Evolutionary conservation across 768 basidiomycete genomes (phyloP), one percentile per base, ranked within the genome.

Genomic region (Macrolepiota dolichaula): DNA sequence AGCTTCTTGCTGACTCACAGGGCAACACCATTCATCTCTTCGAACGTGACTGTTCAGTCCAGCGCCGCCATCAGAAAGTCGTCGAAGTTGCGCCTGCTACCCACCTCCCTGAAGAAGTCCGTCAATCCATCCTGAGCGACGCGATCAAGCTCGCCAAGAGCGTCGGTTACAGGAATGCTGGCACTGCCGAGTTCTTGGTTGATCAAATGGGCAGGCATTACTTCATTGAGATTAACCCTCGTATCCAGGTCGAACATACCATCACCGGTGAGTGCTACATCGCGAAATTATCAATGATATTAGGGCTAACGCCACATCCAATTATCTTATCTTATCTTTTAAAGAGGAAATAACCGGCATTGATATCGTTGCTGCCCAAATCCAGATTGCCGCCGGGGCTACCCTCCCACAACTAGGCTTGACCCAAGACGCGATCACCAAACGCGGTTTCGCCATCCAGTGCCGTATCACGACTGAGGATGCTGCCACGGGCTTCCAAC

Each of bases 191-290:
- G 77, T 99, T 98, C 81, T 81, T 99, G 74, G 95, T 98, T 64
- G 97, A 98, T 75, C 92, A 95, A 72, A 86, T 91, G 81, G 94
- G 93, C 68, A 84, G 95, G 67, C 94, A 97, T 76, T 98, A 98
- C 77, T 98, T 99, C 79, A 98, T 99, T 70, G 97, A 99, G 77
- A 98, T 99, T 68, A 98, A 98, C 76, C 95, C 97, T 32, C 94
- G 97, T 78, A 98, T 99, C 69, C 97, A 99, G 75, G 97, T 99
- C 76, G 97, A 98, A 72, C 97, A 98, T 76, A 98, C 97, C 59
- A 98, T 98, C 73, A 98, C 97, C 63, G 94, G 94, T 93, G 63
- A 42, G 59, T 61, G 59, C 12, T 24, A 4, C 12, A 12, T 6
- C 29, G 7, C 29, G 37, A 17, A 59, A 51, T 27, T 22, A 10